These are phyloP conservation scores for Neonectria hederae DNA, from an alignment of 2,329 filamentous ascomycete species.

Conservation along the genomic window DNA sequence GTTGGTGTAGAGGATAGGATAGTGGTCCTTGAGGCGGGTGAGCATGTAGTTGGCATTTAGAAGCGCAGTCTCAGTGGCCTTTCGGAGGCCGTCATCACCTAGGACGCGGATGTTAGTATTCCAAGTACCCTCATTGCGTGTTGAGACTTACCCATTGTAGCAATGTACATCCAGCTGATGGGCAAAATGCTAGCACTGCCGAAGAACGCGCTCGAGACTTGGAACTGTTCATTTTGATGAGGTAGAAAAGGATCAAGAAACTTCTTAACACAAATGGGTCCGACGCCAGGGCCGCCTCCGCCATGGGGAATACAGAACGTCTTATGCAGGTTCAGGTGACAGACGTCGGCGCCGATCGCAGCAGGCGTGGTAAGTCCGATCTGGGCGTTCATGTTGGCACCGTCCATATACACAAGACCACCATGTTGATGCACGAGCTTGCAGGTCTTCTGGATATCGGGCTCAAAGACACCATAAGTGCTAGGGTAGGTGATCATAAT, in stretches of 20 bases:
- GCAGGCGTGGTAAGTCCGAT: constrained; percentile 95
- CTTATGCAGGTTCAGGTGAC: constrained; percentile 97
- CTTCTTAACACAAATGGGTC: constrained; percentile 45
- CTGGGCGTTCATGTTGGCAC: constrained; percentile 98
- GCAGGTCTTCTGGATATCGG: constrained; percentile 85
- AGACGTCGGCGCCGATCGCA: constrained; percentile 95
- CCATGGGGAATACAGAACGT: constrained; percentile 99
- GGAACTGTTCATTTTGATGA: background rate
- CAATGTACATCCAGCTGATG: background rate
- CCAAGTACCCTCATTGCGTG: background rate
- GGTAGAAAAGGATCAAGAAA: background rate
- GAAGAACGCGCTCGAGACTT: background rate
- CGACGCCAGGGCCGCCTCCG: constrained; percentile 91
- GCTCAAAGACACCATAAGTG: constrained; percentile 95
- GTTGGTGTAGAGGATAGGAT: constrained; percentile 94
- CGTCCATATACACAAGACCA: constrained; percentile 98
- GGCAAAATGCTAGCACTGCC: background rate
- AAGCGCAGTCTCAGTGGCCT: constrained; percentile 91
- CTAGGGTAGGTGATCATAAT: constrained; percentile 98
- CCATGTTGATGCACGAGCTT: constrained; percentile 86
- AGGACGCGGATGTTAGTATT: background rate
- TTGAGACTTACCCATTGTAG: background rate
- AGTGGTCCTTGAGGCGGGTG: constrained; percentile 84
- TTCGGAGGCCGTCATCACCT: constrained; percentile 73
- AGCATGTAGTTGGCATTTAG: constrained; percentile 98